Evolutionary conservation across 768 basidiomycete genomes (phyloP).

Genomic region (Mycena epipterygia): DNA sequence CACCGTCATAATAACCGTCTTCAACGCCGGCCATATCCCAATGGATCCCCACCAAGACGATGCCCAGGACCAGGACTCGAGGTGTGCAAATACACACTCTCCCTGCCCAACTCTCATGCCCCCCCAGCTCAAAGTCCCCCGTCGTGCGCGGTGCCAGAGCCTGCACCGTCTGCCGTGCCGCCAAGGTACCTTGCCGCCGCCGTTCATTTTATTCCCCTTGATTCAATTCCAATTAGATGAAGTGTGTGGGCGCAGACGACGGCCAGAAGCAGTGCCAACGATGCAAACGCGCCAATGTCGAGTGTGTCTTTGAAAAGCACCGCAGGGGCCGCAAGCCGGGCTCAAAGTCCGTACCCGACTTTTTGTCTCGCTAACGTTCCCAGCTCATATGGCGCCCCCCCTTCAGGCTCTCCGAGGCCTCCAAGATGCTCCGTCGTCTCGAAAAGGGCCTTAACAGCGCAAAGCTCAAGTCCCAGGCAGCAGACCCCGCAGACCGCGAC

Average conservation of each 20-base stretch:
- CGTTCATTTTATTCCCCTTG: conserved; percentile 34
- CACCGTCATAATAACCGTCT: conserved; percentile 31
- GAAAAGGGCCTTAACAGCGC: conserved; percentile 87
- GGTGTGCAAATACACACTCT: conserved; percentile 15
- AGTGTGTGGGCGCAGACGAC: conserved; percentile 91
- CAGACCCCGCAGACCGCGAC: conserved; percentile 48
- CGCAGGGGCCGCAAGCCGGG: conserved; percentile 90
- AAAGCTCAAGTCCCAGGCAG: conserved; percentile 75
- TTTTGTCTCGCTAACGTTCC: conserved; percentile 24
- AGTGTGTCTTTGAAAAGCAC: conserved; percentile 92
- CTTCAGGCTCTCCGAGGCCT: conserved; percentile 85
- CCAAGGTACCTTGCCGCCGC: conserved; percentile 68
- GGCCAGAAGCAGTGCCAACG: conserved; percentile 86
- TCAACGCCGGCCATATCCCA: conserved; percentile 20
- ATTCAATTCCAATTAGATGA: conserved; percentile 70
- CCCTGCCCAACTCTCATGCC: conserved; percentile 11
- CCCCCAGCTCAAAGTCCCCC: conserved; percentile 57
- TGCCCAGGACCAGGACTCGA: conserved; percentile 25
- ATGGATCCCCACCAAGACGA: conserved; percentile 28
- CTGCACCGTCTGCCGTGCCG: conserved; percentile 87
- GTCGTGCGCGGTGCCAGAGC: conserved; percentile 72
- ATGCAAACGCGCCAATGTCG: conserved; percentile 83
- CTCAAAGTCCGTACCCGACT: conserved; percentile 74
- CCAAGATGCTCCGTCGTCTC: conserved; percentile 88
- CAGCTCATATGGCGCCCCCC: too few relatives aligned